Conservation (phyloP, 164 flowering plant species). For the Piper betle region DNA sequence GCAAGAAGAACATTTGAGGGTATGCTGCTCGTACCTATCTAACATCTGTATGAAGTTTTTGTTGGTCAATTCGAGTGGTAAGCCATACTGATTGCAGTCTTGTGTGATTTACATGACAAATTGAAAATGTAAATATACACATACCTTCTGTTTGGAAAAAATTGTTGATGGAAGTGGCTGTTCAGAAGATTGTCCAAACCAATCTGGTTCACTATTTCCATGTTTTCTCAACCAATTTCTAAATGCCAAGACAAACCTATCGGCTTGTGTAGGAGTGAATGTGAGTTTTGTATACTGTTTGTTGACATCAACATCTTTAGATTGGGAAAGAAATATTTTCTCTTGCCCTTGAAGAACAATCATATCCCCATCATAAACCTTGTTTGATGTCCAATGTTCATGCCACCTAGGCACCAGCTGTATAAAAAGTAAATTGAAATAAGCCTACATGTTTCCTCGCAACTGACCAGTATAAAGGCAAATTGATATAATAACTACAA, state of each 20-base stretch:
- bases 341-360: constrained; percentile 98
- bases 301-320: constrained; percentile 57
- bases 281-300: constrained; percentile 64
- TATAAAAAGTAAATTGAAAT: no score
- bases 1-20: constrained; percentile 74
- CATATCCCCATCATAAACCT: constrained; percentile 98
- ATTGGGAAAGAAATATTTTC: constrained; percentile 60
- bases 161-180: constrained; percentile 62
- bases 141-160: constrained; percentile 76
- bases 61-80: not conserved
- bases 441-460: no score
- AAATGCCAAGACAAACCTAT: constrained; percentile 85
- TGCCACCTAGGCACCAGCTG: constrained; percentile 94
- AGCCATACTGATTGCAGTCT: no score
- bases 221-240: constrained; percentile 80
- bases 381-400: constrained; percentile 97
- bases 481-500: no score
- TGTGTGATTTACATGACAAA: not conserved
- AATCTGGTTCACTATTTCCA: constrained; percentile 81
- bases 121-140: not conserved
- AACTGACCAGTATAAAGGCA: no score
- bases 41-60: constrained; percentile 53
- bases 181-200: constrained; percentile 42
- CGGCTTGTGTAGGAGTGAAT: constrained; percentile 93
- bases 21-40: constrained; percentile 94